A percentile compares a stretch with the other conserved stretches of the same genome.
phyloP scores from a whole-genome alignment of 768 basidiomycete genomes.

The Suillus spraguei region DNA sequence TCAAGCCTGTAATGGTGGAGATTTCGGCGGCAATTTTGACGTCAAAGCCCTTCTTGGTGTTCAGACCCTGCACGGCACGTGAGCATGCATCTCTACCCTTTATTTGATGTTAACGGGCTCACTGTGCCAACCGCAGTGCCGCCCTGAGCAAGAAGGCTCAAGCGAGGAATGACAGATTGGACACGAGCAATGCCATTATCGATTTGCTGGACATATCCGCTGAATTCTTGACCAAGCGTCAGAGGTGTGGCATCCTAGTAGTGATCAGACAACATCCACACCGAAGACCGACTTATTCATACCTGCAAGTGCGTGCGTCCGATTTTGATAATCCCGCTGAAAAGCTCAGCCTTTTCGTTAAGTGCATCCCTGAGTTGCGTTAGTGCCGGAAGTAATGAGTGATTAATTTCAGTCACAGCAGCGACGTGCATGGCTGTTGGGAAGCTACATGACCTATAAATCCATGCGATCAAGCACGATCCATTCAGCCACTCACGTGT shows the following conservation, averaged over 20 bases:
- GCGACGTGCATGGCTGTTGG: slow-evolving; percentile 99
- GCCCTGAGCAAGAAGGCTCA: slow-evolving; percentile 92
- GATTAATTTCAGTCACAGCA: slow-evolving; percentile 85
- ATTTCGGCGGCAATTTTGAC: slow-evolving; percentile 92
- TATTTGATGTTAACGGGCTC: slow-evolving; percentile 28
- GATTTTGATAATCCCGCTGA: slow-evolving; percentile 95
- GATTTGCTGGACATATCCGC: slow-evolving; percentile 95
- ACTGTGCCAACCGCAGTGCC: slow-evolving; percentile 99
- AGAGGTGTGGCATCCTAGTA: slow-evolving; percentile 92
- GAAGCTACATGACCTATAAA: slow-evolving; percentile 58
- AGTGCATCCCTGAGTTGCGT: slow-evolving; percentile 83
- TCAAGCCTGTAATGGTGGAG: slow-evolving; percentile 84
- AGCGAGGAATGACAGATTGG: slow-evolving; percentile 77
- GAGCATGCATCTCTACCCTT: slow-evolving; percentile 9
- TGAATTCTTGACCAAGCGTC: slow-evolving; percentile 98
- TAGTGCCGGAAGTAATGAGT: slow-evolving; percentile 82
- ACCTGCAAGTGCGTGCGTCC: slow-evolving; percentile 96
- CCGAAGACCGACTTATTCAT: slow-evolving; percentile 6
- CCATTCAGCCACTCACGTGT: slow-evolving; percentile 66
- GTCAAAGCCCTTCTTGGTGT: slow-evolving; percentile 97
- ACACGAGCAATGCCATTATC: slow-evolving; percentile 88
- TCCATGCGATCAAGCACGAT: not conserved
- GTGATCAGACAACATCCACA: slow-evolving; percentile 11
- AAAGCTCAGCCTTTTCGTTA: slow-evolving; percentile 77
- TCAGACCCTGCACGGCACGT: slow-evolving; percentile 69